These are phyloP conservation scores for Lippia alba DNA, from an alignment of 305 asterid species.

Conservation along the genomic window DNA sequence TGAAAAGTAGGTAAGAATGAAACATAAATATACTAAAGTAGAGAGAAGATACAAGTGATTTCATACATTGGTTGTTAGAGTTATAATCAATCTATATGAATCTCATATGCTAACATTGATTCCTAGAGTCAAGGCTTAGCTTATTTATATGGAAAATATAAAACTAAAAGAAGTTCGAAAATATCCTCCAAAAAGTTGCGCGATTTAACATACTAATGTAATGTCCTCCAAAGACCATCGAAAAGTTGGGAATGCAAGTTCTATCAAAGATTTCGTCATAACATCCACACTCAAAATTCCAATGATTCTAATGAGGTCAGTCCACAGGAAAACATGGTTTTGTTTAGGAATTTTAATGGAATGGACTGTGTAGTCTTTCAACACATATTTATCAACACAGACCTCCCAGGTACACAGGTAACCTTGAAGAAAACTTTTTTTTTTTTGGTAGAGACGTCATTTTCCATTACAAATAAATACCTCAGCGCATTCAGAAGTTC, in stretches of 20 bases:
- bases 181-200: too few relatives aligned
- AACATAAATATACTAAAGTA: too few relatives aligned
- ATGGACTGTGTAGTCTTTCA: background rate
- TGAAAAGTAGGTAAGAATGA: background rate
- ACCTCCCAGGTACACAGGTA: background rate
- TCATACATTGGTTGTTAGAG: too few relatives aligned
- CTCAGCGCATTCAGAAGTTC: background rate
- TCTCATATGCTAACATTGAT: too few relatives aligned
- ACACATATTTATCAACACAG: background rate
- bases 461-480: background rate
- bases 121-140: too few relatives aligned
- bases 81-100: too few relatives aligned
- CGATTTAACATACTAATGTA: too few relatives aligned
- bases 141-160: too few relatives aligned
- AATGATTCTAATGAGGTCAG: background rate
- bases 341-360: background rate
- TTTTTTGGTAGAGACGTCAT: background rate
- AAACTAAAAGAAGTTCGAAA: too few relatives aligned
- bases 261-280: background rate
- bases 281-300: background rate
- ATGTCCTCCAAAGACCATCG: too few relatives aligned
- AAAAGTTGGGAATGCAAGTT: too few relatives aligned
- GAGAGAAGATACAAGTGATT: too few relatives aligned
- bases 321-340: background rate
- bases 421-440: constrained; percentile 4